Evolutionary conservation across 2,329 filamentous ascomycete species (phyloP).

Genomic region (Fusarium xyrophilum): DNA sequence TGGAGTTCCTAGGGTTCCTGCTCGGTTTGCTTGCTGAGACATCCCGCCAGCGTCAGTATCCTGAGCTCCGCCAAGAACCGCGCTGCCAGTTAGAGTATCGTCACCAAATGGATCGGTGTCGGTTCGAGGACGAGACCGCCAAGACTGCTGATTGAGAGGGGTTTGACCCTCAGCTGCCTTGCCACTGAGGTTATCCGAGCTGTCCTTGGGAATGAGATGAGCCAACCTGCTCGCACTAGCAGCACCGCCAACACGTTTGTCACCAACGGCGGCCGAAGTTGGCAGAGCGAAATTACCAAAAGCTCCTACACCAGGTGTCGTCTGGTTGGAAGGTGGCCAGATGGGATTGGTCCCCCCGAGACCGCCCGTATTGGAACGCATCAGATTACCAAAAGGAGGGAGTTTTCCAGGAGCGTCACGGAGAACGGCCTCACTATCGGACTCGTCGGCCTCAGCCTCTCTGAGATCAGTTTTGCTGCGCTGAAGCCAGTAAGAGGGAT

Average conservation of each 20-base stretch:
- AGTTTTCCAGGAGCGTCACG: conserved; percentile 44
- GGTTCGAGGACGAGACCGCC: conserved; percentile 68
- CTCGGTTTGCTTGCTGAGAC: conserved; percentile 44
- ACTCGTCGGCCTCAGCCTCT: conserved; percentile 62
- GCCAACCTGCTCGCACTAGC: conserved; percentile 85
- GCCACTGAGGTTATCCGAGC: conserved; percentile 66
- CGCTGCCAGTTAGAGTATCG: conserved; percentile 69
- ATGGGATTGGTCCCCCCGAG: conserved; percentile 54
- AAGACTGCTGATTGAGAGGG: conserved; percentile 54
- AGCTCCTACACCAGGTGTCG: conserved; percentile 72
- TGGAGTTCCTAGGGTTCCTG: conserved; percentile 59
- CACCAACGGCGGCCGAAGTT: conserved; percentile 61
- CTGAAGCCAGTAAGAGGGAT: conserved; percentile 64
- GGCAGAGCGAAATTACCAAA: conserved; percentile 89
- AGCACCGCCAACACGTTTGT: conserved; percentile 76
- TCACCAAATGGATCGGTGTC: conserved; percentile 83
- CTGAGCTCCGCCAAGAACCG: conserved; percentile 76
- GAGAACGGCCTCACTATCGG: conserved; percentile 49
- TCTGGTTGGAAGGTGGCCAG: conserved; percentile 58
- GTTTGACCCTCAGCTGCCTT: conserved; percentile 59
- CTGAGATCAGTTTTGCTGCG: conserved; percentile 62
- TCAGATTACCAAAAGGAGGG: conserved; percentile 54
- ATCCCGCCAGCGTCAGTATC: conserved; percentile 62
- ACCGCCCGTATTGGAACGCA: conserved; percentile 63
- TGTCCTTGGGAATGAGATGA: conserved; percentile 81